Evolutionary conservation across 352 stramenopile genomes (phyloP), one percentile per base, ranked within the genome.

Genomic region (Globisporangium carolinianum): DNA sequence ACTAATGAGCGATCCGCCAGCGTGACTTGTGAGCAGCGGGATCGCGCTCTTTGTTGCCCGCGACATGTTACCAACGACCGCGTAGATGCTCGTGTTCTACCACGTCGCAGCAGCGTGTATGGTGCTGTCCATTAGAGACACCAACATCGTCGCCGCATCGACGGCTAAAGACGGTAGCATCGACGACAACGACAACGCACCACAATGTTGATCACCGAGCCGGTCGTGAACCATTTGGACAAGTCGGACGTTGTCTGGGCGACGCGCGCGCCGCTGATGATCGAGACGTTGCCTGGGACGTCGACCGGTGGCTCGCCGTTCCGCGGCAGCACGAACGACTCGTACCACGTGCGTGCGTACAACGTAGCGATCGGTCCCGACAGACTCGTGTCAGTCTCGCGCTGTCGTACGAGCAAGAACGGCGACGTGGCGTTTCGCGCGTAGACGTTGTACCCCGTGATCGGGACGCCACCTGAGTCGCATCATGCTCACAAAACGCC

Each of bases 261-360:
- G 3, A 70, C 10, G 5, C 43, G 64, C 7, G 72, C 63, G 11
- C 70, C 70, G 17, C 56, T 52, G 42, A 62, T 61, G 10, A 85
- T 66, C 7, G 75, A 80, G 7, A 85, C 15, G 6, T 65, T 63
- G 3, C 74, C 80, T 10, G 57, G 56, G 0, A 90, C 48, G 35
- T 35, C 57, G 2, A 57, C 35, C 0, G 56, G 12, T 0, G 35
- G 10, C 3, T 76, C 38, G 1, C 60, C 51, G 36, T 76, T 89
- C 10, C 66, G 39, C 0, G 76, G 71, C 2, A 91, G 35, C 2
- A 86, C 76, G 14, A 83, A 75, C 12, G 86, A 73, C 24, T 76
- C 53, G 59, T 91, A 89, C 24, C 55, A 66, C 24, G 61, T 71
- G 0, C 58, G 66, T 0, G 76, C 80, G 11, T 72, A 68, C 6